phyloP scores from a whole-genome alignment of 2,329 filamentous ascomycete species.

The Bipolaris bicolor region DNA sequence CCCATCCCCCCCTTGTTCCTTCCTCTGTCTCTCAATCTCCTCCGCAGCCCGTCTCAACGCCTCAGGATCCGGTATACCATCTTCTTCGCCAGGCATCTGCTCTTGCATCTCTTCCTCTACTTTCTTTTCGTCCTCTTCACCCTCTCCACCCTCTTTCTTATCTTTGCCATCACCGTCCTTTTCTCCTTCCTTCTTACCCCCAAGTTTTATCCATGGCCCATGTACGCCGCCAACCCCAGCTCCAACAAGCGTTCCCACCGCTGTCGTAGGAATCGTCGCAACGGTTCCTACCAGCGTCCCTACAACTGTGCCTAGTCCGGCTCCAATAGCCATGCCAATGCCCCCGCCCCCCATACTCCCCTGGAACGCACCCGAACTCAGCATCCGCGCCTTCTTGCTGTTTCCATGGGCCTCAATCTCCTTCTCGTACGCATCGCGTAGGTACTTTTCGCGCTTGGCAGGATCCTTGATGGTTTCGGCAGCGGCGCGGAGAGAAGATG shows the following conservation, averaged over 20 bases:
- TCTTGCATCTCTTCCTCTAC: conserved; percentile 8
- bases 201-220: conserved; percentile 53
- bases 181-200: conserved; percentile 24
- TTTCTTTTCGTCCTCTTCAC: conserved; percentile 11
- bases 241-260: conserved; percentile 50
- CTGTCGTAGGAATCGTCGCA: conserved; percentile 50
- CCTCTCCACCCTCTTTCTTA: conserved; percentile 17
- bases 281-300: conserved; percentile 50
- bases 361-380: conserved; percentile 49
- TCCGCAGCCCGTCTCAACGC: conserved; percentile 32
- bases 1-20: conserved; percentile 1
- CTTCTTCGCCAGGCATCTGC: conserved; percentile 10
- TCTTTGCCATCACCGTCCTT: conserved; percentile 14
- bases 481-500: conserved; percentile 34
- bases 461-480: conserved; percentile 40
- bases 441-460: conserved; percentile 43
- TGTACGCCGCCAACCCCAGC: conserved; percentile 51
- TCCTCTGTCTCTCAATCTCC: conserved; percentile 11
- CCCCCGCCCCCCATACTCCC: conserved; percentile 51
- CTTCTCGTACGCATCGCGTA: conserved; percentile 43
- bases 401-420: conserved; percentile 44
- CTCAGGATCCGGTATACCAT: conserved; percentile 37
- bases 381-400: conserved; percentile 43
- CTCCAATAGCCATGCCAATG: conserved; percentile 50
- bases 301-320: conserved; percentile 52